These are phyloP conservation scores for Gossypium lobatum DNA, from an alignment of 441 rosid genomes.

Conservation along the genomic window DNA sequence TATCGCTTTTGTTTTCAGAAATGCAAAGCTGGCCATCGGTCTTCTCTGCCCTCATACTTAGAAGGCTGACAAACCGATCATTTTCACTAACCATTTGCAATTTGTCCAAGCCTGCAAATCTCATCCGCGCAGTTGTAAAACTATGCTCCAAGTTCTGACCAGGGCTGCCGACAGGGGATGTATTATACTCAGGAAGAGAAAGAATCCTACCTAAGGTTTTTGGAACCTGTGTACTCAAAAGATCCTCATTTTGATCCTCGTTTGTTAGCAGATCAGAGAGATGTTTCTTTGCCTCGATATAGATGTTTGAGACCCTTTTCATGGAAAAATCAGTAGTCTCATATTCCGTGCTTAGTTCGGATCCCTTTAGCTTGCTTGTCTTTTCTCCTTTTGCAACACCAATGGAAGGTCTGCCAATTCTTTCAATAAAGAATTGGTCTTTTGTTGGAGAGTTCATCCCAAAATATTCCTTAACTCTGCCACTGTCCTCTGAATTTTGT, in stretches of 20 bases:
- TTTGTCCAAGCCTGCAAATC: constrained; percentile 35
- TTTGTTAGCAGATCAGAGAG: constrained; percentile 70
- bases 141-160: constrained; percentile 42
- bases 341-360: constrained; percentile 30
- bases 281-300: constrained; percentile 86
- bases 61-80: constrained; percentile 35
- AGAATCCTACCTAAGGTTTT: constrained; percentile 77
- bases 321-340: constrained; percentile 26
- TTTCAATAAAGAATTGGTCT: constrained; percentile 86
- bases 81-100: constrained; percentile 30
- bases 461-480: constrained; percentile 38
- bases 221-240: constrained; percentile 38
- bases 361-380: constrained; percentile 30
- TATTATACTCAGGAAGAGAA: constrained; percentile 61
- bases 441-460: constrained; percentile 56
- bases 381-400: constrained; percentile 36
- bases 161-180: constrained; percentile 68
- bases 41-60: constrained; percentile 22
- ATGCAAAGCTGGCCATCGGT: constrained; percentile 27
- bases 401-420: constrained; percentile 50
- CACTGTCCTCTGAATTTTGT: constrained; percentile 22
- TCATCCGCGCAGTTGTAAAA: constrained; percentile 43
- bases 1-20: constrained; percentile 25
- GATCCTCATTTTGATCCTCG: constrained; percentile 38
- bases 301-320: constrained; percentile 48